Evolutionary conservation across 345 rosid genomes (phyloP).

Genomic region (Excoecaria cochinchinensis): DNA sequence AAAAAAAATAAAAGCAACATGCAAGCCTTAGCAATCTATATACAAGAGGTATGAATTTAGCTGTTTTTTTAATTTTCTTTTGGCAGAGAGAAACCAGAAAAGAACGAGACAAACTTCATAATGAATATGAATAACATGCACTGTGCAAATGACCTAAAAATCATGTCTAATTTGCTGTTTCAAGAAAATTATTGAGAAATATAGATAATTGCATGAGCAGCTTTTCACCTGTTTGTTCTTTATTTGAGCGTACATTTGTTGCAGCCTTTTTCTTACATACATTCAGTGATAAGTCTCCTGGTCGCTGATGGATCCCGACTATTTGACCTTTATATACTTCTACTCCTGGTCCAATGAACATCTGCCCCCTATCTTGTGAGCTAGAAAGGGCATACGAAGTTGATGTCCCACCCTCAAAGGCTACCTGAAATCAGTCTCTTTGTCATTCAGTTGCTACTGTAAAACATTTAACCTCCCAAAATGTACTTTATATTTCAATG

Average conservation of each 20-base stretch:
- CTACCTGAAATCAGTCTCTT: slow-evolving; percentile 59
- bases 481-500: not conserved
- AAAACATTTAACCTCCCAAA: not conserved
- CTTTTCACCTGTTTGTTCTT: slow-evolving; percentile 70
- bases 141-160: not conserved
- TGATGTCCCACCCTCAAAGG: slow-evolving; percentile 85
- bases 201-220: slow-evolving; percentile 7
- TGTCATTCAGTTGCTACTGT: slow-evolving; percentile 1
- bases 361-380: slow-evolving; percentile 89
- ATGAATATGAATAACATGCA: not conserved
- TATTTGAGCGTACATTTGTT: slow-evolving; percentile 87
- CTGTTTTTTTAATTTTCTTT: not conserved
- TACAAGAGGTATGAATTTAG: not conserved
- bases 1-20: not conserved
- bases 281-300: slow-evolving; percentile 83
- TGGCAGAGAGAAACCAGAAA: not conserved
- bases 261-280: slow-evolving; percentile 98
- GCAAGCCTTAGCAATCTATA: not conserved
- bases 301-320: slow-evolving; percentile 90
- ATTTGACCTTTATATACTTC: slow-evolving; percentile 92
- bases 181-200: not conserved
- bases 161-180: not conserved
- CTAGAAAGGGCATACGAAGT: slow-evolving; percentile 84
- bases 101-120: not conserved
- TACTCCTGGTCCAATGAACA: slow-evolving; percentile 82